Evolutionary conservation across 495 filamentous ascomycete genomes (phyloP).

Genomic region (Wilcoxina mikolae): DNA sequence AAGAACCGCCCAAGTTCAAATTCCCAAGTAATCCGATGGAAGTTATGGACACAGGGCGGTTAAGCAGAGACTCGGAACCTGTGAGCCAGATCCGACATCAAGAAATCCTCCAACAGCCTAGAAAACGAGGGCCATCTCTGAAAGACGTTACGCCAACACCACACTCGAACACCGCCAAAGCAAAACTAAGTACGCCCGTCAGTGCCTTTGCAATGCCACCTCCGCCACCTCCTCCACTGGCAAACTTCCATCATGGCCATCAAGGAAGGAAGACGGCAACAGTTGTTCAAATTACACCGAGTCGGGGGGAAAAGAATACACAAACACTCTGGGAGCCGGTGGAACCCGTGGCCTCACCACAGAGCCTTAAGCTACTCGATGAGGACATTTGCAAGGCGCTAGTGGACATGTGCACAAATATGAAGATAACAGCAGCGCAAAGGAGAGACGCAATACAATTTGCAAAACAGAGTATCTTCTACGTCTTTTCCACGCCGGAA

Average conservation of each 20-base stretch:
- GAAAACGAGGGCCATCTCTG: conserved; percentile 12
- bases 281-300: conserved; percentile 14
- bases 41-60: conserved; percentile 23
- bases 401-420: conserved; percentile 7
- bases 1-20: conserved; percentile 25
- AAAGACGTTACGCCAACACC: conserved; percentile 19
- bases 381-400: conserved; percentile 18
- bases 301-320: conserved; percentile 12
- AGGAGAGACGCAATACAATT: conserved; percentile 41
- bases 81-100: conserved; percentile 25
- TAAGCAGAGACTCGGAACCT: conserved; percentile 21
- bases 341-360: conserved; percentile 20
- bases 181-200: conserved; percentile 13
- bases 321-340: not conserved
- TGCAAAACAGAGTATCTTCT: conserved; percentile 59
- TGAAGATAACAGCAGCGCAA: conserved; percentile 10
- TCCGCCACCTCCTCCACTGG: not conserved
- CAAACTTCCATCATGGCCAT: not conserved
- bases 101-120: conserved; percentile 23
- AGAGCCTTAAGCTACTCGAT: conserved; percentile 30
- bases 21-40: conserved; percentile 21
- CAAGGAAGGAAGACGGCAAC: not conserved
- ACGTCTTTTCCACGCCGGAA: conserved; percentile 50
- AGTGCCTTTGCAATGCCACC: conserved; percentile 13
- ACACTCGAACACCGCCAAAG: conserved; percentile 19